Base-by-base conservation (phyloP, 306 rosid genomes). In the Prunus dulcis region DNA sequence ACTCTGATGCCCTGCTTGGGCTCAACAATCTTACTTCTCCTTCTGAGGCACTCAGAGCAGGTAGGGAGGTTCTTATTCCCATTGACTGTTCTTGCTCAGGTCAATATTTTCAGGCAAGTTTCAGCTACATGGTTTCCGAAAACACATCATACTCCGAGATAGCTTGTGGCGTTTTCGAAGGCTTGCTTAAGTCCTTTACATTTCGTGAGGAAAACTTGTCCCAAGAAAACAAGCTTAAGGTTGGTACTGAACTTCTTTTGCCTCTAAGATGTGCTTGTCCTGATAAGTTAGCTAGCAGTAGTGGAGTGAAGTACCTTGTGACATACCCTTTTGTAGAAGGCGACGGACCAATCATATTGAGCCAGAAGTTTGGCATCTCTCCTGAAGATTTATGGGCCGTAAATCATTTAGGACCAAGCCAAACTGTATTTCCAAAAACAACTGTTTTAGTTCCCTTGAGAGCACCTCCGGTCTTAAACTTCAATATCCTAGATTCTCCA, bases 201-300 rank as follows among this genome's bases (percentile, higher is more conserved):
- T 83, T 91, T 1, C 1, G 45, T 6, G 77, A 79, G 72, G 80
- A 64, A 66, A 89, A 87, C 74, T 67, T 64, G 55, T 32, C 55
- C 47, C 84, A 28, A 61, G 84, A 58, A 52, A 62, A 73, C 19
- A 74, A 50, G 8, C 64, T 52, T 30, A 28, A 63, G 68, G 49
- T 64, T 67, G 91, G 84, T 76, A 64, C 75, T 30, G 73, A 56
- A 65, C 84, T 91, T 79, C 75, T 45, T 2, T 82, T 89, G 71
- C 89, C 92, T 61, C 78, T 89, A 14, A 83, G 69, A 74, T 89
- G 96, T 70, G 82, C 92, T 65, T 91, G 93, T 75, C 88, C 83
- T 49, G 75, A 80, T 9, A 86, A 79, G 79, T 76, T 69, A 66
- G 71, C 82, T 1, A 51, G 19, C 9, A n/a, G 8, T 2, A 71